Evolutionary conservation across 768 basidiomycete species (phyloP), one percentile per base, ranked within the genome.

Genomic region (Kwoniella bestiolae): DNA sequence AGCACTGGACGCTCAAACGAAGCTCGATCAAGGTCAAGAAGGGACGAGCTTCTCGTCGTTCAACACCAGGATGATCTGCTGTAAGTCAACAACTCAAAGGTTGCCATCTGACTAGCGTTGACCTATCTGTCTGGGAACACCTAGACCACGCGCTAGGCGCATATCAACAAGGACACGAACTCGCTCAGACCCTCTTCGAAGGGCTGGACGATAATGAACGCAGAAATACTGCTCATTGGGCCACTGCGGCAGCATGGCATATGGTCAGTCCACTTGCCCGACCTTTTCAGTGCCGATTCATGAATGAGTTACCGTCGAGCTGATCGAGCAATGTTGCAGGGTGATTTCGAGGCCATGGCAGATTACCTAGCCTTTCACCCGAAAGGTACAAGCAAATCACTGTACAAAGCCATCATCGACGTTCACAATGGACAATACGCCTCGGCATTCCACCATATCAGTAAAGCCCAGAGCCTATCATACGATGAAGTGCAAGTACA

Each of bases 321-420:
- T 47, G 46, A 14, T 12, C 26, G 29, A 34, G 23, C 12, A 8
- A n/a, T 29, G 45, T 11, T 56, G 21, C 44, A 76, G 69, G 73
- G 70, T n/a, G 78, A 81, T 63, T 81, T 70, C 61, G 74, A 76
- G 28, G 56, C 73, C 11, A 81, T 81, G 80, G 69, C 74, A 25
- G 72, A 78, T 56, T 81, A 71, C 44, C 66, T 78, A 8, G 69
- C 78, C 2, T 78, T 75, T 57, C 75, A 78, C 34, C 74, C 72
- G 6, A 78, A 78, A 55, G 80, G 80, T 7, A 75, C 78, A 3
- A 69, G 72, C 18, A 81, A 78, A 60, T 71, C 74, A 26, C 67
- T 81, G 5, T 81, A 79, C 74, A 81, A 81, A 67, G 80, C 80
- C 23, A 76, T 81, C 46, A 72, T 81, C 44, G 78, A 81, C 50